Evolutionary conservation across 176 grass and related monocot species (phyloP).

Genomic region (Elaeis guineensis): DNA sequence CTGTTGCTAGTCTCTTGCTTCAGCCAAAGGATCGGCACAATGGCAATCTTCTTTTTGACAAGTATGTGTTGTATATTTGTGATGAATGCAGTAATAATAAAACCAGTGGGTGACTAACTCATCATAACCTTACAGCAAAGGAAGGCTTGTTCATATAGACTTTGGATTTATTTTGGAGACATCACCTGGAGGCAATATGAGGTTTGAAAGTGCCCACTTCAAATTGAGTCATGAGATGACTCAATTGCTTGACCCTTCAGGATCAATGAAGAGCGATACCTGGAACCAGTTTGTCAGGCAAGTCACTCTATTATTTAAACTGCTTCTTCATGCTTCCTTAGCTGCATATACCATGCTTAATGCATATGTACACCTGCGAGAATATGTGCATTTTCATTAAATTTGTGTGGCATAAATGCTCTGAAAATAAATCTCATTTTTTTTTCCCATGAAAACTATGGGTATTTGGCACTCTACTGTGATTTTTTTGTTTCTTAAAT

Average conservation of each 20-base stretch:
- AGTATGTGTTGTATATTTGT: constrained; percentile 35
- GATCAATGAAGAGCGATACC: constrained; percentile 96
- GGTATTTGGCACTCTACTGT: too few relatives aligned
- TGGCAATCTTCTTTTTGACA: constrained; percentile 99
- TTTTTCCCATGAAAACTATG: too few relatives aligned
- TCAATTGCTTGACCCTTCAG: constrained; percentile 95
- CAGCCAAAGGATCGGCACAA: constrained; percentile 98
- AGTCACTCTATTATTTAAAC: constrained; percentile 7
- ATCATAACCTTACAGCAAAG: constrained; percentile 62
- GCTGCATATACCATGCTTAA: too few relatives aligned
- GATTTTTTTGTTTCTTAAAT: too few relatives aligned
- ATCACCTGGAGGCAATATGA: constrained; percentile 94
- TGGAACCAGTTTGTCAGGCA: constrained; percentile 99
- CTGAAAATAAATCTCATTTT: too few relatives aligned
- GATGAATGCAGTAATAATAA: constrained; percentile 15
- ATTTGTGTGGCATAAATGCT: too few relatives aligned
- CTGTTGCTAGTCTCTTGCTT: constrained; percentile 93
- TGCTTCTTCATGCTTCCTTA: too few relatives aligned
- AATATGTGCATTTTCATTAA: too few relatives aligned
- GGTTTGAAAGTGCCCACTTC: constrained; percentile 99
- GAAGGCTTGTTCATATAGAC: constrained; percentile 99
- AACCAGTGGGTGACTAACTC: constrained; percentile 20
- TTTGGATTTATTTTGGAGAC: constrained; percentile 99
- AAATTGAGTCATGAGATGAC: constrained; percentile 99
- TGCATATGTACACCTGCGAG: too few relatives aligned